phyloP scores from a whole-genome alignment of 768 basidiomycete genomes.

The Podaxis pistillaris region DNA sequence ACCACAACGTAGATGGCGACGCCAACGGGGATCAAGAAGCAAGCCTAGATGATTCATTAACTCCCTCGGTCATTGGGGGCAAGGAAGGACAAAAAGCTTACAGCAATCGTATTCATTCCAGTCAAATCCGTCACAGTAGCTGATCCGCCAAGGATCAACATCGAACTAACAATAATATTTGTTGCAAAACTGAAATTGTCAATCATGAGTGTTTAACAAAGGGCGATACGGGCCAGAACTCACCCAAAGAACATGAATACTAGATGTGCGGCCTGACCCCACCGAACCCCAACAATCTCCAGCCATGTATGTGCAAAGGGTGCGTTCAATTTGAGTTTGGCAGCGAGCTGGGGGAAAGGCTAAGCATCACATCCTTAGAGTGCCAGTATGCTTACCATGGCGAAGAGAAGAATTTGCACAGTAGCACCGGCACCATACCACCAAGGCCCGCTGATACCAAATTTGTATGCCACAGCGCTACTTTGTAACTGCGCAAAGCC shows the following conservation, averaged over 20 bases:
- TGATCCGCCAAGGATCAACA: slow-evolving; percentile 76
- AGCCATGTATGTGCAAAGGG: slow-evolving; percentile 88
- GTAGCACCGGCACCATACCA: slow-evolving; percentile 93
- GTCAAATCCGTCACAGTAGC: slow-evolving; percentile 88
- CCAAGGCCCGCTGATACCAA: slow-evolving; percentile 84
- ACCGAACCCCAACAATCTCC: slow-evolving; percentile 79
- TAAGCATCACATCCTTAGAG: background rate
- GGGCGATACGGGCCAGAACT: slow-evolving; percentile 12
- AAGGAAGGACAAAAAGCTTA: slow-evolving; percentile 25
- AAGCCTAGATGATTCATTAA: slow-evolving; percentile 46
- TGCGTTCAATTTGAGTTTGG: slow-evolving; percentile 90
- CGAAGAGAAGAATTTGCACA: slow-evolving; percentile 88
- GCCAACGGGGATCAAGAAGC: slow-evolving; percentile 86
- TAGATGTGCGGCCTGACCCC: slow-evolving; percentile 78
- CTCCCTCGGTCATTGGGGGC: background rate
- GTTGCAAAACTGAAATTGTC: slow-evolving; percentile 63
- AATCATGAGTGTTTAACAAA: background rate
- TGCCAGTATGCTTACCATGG: slow-evolving; percentile 45
- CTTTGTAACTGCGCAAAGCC: slow-evolving; percentile 55
- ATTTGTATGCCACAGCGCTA: slow-evolving; percentile 83
- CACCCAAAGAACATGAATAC: slow-evolving; percentile 89
- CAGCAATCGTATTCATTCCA: slow-evolving; percentile 86
- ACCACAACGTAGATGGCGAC: slow-evolving; percentile 88
- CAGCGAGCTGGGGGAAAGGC: slow-evolving; percentile 58
- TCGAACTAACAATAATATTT: slow-evolving; percentile 89